Base-by-base conservation (phyloP, 108 stramenopile species). In the Fragilaria radians region DNA sequence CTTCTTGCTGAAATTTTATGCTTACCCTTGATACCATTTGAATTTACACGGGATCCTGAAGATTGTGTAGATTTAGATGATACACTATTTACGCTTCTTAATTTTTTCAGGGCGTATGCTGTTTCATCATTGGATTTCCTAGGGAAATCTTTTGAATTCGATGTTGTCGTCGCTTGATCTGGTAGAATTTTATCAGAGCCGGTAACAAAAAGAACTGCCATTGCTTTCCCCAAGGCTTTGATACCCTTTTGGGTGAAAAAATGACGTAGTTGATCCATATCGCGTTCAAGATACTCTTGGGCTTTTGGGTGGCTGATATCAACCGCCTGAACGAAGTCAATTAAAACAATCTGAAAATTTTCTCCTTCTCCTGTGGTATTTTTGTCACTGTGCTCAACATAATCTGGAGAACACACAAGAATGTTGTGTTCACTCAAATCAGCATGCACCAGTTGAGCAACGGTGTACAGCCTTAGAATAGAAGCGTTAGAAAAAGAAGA, bases 291-390 rank as follows among this genome's bases (percentile, higher is more conserved):
- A 28, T 76, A 59, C 19, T 72, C 63, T 32, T 28, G 3, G 1
- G 89, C 83, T 21, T 58, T 45, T 0, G 83, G 83, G 58, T 90
- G 89, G 4, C 67, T 62, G 25, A 56, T 27, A 32, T 86, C 83
- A 1, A 94, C 88, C 7, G 88, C 75, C 62, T 90, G 86, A 0
- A 85, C 88, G 74, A 90, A 88, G 47, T 94, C 87, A 68, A 94
- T 88, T 36, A 89, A 34, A 18, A 81, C 88, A 28, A 78, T 65
- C 42, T 83, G 83, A 11, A 90, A 53, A 26, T 67, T 67, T 18
- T 76, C 59, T 19, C 72, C 67, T 22, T 76, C 55, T 11, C 14
- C 36, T 42, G 36, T 42, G 11, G 14, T 42, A 21, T 32, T 32
- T 7, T 60, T 19, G 28, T 73, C 62, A 0, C 67, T 48, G 27